Evolutionary conservation across 192 early-diverging fungal genomes (phyloP).

Genomic region (Chytriomyces confervae): DNA sequence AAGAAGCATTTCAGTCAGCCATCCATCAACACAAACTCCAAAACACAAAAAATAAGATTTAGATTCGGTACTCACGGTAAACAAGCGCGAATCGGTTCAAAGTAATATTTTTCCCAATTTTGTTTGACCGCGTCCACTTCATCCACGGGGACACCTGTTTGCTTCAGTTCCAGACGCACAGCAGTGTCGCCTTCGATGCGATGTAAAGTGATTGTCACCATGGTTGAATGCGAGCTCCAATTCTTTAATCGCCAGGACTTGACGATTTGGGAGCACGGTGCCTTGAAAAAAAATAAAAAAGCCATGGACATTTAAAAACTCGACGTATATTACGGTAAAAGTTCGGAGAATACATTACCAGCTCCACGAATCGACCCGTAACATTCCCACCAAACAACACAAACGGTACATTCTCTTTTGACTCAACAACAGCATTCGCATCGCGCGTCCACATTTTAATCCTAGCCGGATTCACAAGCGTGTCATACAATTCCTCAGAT

Average conservation of each 20-base stretch:
- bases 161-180: constrained; percentile 65
- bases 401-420: constrained; percentile 24
- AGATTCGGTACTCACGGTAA: background rate
- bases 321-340: too few relatives aligned
- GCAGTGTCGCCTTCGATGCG: constrained; percentile 60
- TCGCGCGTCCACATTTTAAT: constrained; percentile 81
- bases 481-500: constrained; percentile 79
- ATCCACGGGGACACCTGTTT: constrained; percentile 82
- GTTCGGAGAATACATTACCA: constrained; percentile 50
- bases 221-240: constrained; percentile 56
- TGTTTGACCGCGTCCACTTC: constrained; percentile 79
- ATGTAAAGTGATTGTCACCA: constrained; percentile 74
- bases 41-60: background rate
- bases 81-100: constrained; percentile 9
- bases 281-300: background rate
- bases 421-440: constrained; percentile 62
- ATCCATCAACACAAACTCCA: background rate
- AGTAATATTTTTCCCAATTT: constrained; percentile 94
- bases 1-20: background rate
- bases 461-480: constrained; percentile 74
- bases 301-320: too few relatives aligned
- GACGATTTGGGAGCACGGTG: constrained; percentile 12
- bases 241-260: constrained; percentile 4
- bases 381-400: constrained; percentile 12
- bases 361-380: background rate